Conservation (phyloP, 306 rosid genomes). For the Lablab purpureus region DNA sequence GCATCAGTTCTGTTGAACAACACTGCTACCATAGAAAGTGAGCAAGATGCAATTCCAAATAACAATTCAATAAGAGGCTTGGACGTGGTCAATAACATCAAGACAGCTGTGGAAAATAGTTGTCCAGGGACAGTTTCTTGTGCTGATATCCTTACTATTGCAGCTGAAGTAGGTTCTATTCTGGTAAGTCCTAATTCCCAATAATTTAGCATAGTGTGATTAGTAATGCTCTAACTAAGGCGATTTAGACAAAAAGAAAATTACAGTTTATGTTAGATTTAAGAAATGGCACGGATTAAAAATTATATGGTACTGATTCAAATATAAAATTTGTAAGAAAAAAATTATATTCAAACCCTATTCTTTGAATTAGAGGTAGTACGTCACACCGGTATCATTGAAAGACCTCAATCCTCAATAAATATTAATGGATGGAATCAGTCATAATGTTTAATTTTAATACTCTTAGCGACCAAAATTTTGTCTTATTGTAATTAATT, state of each 20-base stretch:
- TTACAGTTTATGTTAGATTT: not conserved
- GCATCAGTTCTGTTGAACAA: slow-evolving; percentile 63
- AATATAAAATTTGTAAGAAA: not conserved
- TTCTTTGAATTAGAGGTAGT: not conserved
- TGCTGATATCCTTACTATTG: slow-evolving; percentile 66
- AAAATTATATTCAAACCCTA: not conserved
- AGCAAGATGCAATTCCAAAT: slow-evolving; percentile 50
- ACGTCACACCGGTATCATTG: not conserved
- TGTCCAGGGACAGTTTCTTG: slow-evolving; percentile 65
- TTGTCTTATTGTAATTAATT: not conserved
- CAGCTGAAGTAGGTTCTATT: slow-evolving; percentile 49
- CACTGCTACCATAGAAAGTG: slow-evolving; percentile 51
- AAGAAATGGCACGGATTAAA: not conserved
- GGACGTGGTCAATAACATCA: slow-evolving; percentile 58
- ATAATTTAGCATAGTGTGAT: not conserved
- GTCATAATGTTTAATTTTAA: not conserved
- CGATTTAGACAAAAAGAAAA: no score
- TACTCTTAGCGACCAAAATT: not conserved
- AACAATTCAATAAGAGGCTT: slow-evolving; percentile 62
- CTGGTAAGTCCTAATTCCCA: slow-evolving; percentile 42
- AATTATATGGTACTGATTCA: not conserved
- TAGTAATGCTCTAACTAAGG: not conserved
- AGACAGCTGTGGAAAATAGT: slow-evolving; percentile 47
- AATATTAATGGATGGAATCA: not conserved
- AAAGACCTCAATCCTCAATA: not conserved